phyloP scores from a whole-genome alignment of 2,329 filamentous ascomycete genomes.

The Penicillium sp. region DNA sequence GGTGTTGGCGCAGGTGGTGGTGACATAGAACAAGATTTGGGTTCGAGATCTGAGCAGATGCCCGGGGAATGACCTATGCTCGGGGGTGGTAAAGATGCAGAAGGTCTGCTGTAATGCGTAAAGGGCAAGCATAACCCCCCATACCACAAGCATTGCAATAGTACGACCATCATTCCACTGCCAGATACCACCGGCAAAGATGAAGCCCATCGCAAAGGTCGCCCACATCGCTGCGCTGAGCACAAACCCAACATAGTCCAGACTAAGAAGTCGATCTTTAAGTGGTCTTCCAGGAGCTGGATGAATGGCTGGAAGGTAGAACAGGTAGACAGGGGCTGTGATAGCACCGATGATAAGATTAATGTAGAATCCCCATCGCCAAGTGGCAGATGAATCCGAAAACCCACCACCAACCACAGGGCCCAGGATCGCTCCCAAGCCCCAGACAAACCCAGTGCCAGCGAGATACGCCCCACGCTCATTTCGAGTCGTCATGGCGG shows the following conservation, averaged over 20 bases:
- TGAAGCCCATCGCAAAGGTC: not conserved
- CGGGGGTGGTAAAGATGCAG: conserved; percentile 38
- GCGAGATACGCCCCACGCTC: conserved; percentile 21
- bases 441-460: conserved; percentile 25
- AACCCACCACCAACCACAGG: conserved; percentile 35
- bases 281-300: too few species aligned
- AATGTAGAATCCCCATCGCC: conserved; percentile 44
- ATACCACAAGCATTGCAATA: not conserved
- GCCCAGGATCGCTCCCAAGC: conserved; percentile 28
- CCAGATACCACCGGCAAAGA: not conserved
- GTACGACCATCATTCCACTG: not conserved
- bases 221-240: not conserved
- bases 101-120: conserved; percentile 43
- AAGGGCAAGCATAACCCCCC: not conserved
- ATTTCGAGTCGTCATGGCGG: not conserved
- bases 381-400: conserved; percentile 20
- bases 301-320: too few species aligned
- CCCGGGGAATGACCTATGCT: conserved; percentile 42
- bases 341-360: conserved; percentile 44
- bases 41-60: too few species aligned
- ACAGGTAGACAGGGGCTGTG: conserved; percentile 7
- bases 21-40: too few species aligned
- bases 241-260: not conserved
- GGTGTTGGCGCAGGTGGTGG: too few species aligned
- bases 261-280: not conserved